A percentile compares a stretch with the other conserved stretches of the same genome.
These are phyloP conservation scores for Cucurbita maxima DNA, from an alignment of 306 rosid species.

Conservation along the genomic window DNA sequence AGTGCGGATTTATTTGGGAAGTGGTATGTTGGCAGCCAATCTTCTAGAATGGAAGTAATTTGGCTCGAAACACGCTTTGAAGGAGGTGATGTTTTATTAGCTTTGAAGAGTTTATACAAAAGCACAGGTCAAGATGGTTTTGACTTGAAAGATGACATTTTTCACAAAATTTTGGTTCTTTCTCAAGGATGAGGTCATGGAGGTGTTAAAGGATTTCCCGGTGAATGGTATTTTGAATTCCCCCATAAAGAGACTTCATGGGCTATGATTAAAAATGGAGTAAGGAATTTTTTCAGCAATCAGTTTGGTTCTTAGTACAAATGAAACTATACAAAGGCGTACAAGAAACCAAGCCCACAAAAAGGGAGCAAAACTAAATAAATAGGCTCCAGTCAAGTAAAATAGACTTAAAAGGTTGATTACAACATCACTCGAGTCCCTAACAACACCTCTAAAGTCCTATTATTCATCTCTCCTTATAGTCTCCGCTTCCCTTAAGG, in stretches of 20 bases:
- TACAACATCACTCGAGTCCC: too few species aligned
- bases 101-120: background rate
- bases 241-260: background rate
- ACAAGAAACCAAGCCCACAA: too few species aligned
- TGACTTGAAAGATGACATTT: background rate
- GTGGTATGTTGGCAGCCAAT: background rate
- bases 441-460: too few species aligned
- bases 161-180: background rate
- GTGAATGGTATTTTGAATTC: background rate
- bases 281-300: background rate
- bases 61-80: background rate
- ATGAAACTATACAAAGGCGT: background rate
- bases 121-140: background rate
- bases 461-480: too few species aligned
- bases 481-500: too few species aligned
- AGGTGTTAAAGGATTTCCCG: background rate
- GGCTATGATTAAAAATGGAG: background rate
- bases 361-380: too few species aligned
- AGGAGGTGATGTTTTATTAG: background rate
- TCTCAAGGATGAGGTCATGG: background rate
- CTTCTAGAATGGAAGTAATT: background rate
- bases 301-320: background rate
- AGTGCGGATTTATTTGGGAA: background rate
- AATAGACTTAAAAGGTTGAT: too few species aligned
- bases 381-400: too few species aligned